Conservation (phyloP, 257 asterid species). For the Petunia secreta region DNA sequence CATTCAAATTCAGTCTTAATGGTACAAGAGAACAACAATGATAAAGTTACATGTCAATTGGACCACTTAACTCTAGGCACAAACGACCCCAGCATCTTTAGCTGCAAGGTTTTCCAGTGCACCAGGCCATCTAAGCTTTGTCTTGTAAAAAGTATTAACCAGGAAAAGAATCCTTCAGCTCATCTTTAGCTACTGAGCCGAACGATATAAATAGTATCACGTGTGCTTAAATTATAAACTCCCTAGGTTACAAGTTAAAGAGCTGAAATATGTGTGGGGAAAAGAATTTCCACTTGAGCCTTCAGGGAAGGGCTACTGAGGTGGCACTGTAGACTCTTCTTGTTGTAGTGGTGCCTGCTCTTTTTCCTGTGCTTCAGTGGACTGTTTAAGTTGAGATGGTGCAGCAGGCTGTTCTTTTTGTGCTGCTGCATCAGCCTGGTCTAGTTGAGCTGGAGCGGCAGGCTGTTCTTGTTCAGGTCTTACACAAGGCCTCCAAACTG, state of each 20-base stretch:
- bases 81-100: background rate
- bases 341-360: background rate
- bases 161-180: background rate
- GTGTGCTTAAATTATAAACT: background rate
- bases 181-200: constrained; percentile 14
- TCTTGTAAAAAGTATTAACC: background rate
- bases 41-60: constrained; percentile 1
- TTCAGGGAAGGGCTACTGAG: constrained; percentile 13
- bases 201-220: background rate
- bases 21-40: background rate
- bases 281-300: background rate
- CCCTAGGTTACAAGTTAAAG: constrained; percentile 1
- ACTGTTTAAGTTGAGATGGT: constrained; percentile 24
- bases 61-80: background rate
- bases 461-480: constrained; percentile 43
- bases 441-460: constrained; percentile 26
- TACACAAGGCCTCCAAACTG: constrained; percentile 87
- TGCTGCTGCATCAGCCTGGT: constrained; percentile 4
- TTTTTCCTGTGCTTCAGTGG: constrained; percentile 7
- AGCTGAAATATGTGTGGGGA: background rate
- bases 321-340: constrained; percentile 23
- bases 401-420: constrained; percentile 19
- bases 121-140: background rate
- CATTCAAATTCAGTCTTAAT: background rate
- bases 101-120: background rate